phyloP scores from a whole-genome alignment of 1,139 yeast species.

The Suhomyces guaymorum region DNA sequence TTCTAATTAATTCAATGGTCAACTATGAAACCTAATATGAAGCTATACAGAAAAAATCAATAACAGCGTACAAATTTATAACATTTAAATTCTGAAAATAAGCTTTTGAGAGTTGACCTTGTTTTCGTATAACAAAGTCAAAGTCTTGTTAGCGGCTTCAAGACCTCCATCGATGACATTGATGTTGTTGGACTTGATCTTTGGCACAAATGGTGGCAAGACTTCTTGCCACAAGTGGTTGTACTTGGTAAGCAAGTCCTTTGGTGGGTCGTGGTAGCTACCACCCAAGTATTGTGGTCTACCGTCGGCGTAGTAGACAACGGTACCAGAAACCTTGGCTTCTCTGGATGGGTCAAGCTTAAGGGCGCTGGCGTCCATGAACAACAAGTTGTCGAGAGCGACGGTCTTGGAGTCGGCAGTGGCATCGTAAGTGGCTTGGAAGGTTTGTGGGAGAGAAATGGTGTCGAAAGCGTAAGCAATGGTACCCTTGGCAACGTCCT shows the following conservation, averaged over 20 bases:
- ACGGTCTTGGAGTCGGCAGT: slow-evolving; percentile 35
- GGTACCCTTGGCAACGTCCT: slow-evolving; percentile 34
- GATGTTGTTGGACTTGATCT: slow-evolving; percentile 24
- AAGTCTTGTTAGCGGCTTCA: slow-evolving; percentile 28
- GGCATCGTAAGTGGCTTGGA: slow-evolving; percentile 43
- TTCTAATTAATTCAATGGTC: no score
- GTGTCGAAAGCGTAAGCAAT: slow-evolving; percentile 59
- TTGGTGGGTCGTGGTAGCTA: slow-evolving; percentile 17
- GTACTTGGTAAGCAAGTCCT: slow-evolving; percentile 21
- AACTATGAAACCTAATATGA: no score
- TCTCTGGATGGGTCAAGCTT: slow-evolving; percentile 20
- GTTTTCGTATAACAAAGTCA: slow-evolving; percentile 20
- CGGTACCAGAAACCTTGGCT: slow-evolving; percentile 29
- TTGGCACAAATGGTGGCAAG: slow-evolving; percentile 21
- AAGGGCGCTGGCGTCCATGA: slow-evolving; percentile 10
- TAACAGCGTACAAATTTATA: no score
- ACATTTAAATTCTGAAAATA: slow-evolving; percentile 7
- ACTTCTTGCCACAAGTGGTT: slow-evolving; percentile 25
- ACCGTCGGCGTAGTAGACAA: slow-evolving; percentile 40
- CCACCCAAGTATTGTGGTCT: slow-evolving; percentile 24
- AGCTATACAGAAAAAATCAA: no score
- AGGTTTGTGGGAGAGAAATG: slow-evolving; percentile 43
- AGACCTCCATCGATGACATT: slow-evolving; percentile 29
- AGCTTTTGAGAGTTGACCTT: slow-evolving; percentile 7
- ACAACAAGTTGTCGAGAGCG: slow-evolving; percentile 26